Percentiles rank a stretch among this genome's conserved stretches.
Evolutionary conservation across 2,329 filamentous ascomycete species (phyloP).

Genomic region (Nigrospora sphaerica): DNA sequence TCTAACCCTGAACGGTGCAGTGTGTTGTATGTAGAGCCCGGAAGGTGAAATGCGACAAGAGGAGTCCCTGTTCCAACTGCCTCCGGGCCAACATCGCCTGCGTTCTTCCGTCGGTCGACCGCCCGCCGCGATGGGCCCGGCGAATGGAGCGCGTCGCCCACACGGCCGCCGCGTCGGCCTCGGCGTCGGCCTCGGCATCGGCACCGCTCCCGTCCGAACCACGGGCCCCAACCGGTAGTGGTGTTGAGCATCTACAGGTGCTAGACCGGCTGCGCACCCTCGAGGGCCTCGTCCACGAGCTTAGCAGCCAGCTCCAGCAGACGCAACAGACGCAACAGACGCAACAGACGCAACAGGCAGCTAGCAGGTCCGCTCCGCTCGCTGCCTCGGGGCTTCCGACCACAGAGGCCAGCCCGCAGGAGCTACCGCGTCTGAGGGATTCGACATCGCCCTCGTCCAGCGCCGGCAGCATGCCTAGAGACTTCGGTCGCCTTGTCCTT

Average conservation of each 20-base stretch:
- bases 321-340: conserved; percentile 23
- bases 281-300: conserved; percentile 42
- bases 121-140: conserved; percentile 46
- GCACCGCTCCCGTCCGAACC: conserved; percentile 17
- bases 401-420: conserved; percentile 18
- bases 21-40: conserved; percentile 44
- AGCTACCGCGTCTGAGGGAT: conserved; percentile 14
- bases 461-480: conserved; percentile 22
- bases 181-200: not conserved
- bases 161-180: conserved; percentile 3
- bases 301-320: conserved; percentile 38
- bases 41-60: conserved; percentile 52
- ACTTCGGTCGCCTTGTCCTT: conserved; percentile 41
- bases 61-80: conserved; percentile 50
- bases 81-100: conserved; percentile 45
- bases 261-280: conserved; percentile 42
- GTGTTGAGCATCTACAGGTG: conserved; percentile 20
- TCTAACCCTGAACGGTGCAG: conserved; percentile 12
- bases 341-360: conserved; percentile 14
- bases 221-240: conserved; percentile 25
- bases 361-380: not conserved
- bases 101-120: conserved; percentile 39
- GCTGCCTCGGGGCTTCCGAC: conserved; percentile 13
- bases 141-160: conserved; percentile 35
- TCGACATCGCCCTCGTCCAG: conserved; percentile 1